Evolutionary conservation across 176 grass and related monocot species (phyloP), one percentile per base, ranked within the genome.

Genomic region (Rhipidocladum racemiflorum): DNA sequence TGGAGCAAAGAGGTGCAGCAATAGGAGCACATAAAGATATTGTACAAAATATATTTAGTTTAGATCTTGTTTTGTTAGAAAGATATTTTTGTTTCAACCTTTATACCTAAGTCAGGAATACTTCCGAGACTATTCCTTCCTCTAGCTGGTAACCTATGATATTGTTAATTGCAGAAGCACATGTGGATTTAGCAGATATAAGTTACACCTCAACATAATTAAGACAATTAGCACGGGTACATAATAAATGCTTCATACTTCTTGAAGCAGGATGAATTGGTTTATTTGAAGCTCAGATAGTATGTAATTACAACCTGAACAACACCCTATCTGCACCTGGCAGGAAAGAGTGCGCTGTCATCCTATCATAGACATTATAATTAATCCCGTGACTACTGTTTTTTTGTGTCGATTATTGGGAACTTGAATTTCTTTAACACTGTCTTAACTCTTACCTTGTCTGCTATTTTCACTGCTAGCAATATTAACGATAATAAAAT

Each of bases 401-500:
- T 62, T 62, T 79, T 54, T 21, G 27, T 16, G 2, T 20, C 40
- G 30, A 68, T 42, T 68, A 56, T 27, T 69, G 49, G 35, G 56
- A 81, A 18, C 16, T 81, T 81, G 23, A 39, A 17, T 65, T 66
- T 21, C n/a, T 62, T 64, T 4, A 71, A 42, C 27, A 18, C 11
- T 20, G 74, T 6, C 42, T 75, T 60, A 60, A 28, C 18, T 65
- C 30, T 12, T 57, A 49, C 44, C 56, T 83, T 87, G 44, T 70
- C 32, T 85, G 59, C 13, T 63, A 48, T 75, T 79, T 45, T 66
- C 40, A 42, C 56, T 71, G 30, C 65, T 27, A 81, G 32, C 21
- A n/a, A 15, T 84, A 56, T 16, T 77, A 44, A 65, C 21, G n/a
- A 20, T 65, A 84, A 79, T 83, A 53, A 40, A 82, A 55, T 32